Evolutionary conservation across 345 rosid genomes (phyloP).

Genomic region (Diplotaxis tenuifolia): DNA sequence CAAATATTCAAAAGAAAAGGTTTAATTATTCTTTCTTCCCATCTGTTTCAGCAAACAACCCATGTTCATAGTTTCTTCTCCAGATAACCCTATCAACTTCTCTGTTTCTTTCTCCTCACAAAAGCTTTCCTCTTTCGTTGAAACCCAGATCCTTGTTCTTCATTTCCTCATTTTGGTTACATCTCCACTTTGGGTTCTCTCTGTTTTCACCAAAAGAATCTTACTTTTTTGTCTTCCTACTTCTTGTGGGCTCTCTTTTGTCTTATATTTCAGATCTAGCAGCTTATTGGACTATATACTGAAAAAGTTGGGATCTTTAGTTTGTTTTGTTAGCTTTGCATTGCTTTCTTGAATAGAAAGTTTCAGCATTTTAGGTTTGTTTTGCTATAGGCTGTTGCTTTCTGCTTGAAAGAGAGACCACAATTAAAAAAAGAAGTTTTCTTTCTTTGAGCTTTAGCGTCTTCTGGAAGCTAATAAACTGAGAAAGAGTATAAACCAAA

Average conservation of each 20-base stretch:
- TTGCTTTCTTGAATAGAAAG: not conserved
- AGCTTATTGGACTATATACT: slow-evolving; percentile 11
- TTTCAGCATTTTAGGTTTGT: slow-evolving; percentile 1
- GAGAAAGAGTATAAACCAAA: slow-evolving; percentile 1
- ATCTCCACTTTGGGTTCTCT: not conserved
- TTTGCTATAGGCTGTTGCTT: slow-evolving; percentile 2
- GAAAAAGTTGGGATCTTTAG: slow-evolving; percentile 11
- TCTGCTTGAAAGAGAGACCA: slow-evolving; percentile 8
- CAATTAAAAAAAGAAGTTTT: not conserved
- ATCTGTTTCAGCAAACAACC: slow-evolving; percentile 51
- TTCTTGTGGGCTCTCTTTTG: slow-evolving; percentile 22
- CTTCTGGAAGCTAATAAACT: too few species aligned
- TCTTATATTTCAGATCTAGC: slow-evolving; percentile 30
- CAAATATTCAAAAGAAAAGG: not conserved
- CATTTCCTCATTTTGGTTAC: not conserved
- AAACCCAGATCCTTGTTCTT: slow-evolving; percentile 20
- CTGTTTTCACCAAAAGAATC: slow-evolving; percentile 4
- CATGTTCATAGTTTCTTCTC: slow-evolving; percentile 49
- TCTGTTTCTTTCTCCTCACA: slow-evolving; percentile 1
- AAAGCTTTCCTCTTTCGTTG: slow-evolving; percentile 12
- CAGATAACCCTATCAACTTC: slow-evolving; percentile 41
- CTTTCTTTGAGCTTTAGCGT: too few species aligned
- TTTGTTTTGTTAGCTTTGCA: not conserved
- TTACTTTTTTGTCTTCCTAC: slow-evolving; percentile 23
- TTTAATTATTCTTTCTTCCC: slow-evolving; percentile 27